phyloP scores from a whole-genome alignment of 805 yeast species.

The Candida endomychidarum region DNA sequence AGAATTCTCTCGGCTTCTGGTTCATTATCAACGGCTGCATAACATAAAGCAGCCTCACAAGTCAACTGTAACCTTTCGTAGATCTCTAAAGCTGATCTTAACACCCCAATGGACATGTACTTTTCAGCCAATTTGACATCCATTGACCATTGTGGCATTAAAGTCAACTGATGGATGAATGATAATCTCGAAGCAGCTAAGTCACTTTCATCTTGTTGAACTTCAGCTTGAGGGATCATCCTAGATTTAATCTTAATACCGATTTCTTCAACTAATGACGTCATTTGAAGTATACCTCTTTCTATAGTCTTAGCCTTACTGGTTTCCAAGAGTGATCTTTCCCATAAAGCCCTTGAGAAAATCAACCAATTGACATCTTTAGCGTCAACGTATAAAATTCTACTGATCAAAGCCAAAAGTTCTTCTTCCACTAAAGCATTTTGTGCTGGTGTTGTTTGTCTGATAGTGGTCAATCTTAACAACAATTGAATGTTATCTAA shows the following conservation, averaged over 20 bases:
- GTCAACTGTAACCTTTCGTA: slow-evolving; percentile 75
- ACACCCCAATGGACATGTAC: slow-evolving; percentile 78
- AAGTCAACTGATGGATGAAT: slow-evolving; percentile 71
- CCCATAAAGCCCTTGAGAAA: slow-evolving; percentile 84
- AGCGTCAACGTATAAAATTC: slow-evolving; percentile 56
- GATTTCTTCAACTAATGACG: slow-evolving; percentile 84
- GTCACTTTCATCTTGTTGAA: slow-evolving; percentile 22
- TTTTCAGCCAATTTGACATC: slow-evolving; percentile 83
- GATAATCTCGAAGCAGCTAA: slow-evolving; percentile 53
- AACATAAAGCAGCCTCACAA: slow-evolving; percentile 86
- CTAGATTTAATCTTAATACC: slow-evolving; percentile 65
- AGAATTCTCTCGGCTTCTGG: slow-evolving; percentile 63
- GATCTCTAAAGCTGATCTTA: slow-evolving; percentile 85
- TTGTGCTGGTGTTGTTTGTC: slow-evolving; percentile 69
- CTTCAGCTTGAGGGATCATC: slow-evolving; percentile 45
- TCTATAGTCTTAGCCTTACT: slow-evolving; percentile 82
- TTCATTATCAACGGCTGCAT: slow-evolving; percentile 80
- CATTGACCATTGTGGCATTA: slow-evolving; percentile 81
- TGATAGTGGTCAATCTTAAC: slow-evolving; percentile 60
- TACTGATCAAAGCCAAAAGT: slow-evolving; percentile 67
- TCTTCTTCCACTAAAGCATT: slow-evolving; percentile 79
- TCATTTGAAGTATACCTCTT: slow-evolving; percentile 91
- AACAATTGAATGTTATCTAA: slow-evolving; percentile 75
- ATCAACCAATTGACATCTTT: slow-evolving; percentile 66
- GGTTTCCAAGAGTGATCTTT: slow-evolving; percentile 81